Base-by-base conservation (phyloP, 352 stramenopile genomes). In the Phytophthora europaea region DNA sequence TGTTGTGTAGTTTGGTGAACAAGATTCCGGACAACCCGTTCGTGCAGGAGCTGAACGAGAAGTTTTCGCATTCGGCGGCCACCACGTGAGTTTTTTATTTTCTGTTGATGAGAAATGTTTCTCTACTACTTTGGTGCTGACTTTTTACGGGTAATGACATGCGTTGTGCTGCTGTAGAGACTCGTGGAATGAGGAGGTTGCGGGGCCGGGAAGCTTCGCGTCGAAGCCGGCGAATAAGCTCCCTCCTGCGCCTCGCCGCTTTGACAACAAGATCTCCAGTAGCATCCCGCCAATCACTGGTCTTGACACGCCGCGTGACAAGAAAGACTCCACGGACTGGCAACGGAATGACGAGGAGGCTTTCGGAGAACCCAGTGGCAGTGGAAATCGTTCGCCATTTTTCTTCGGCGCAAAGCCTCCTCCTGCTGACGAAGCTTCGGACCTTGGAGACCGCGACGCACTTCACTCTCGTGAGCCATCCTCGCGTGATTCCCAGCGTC, bases 41-140 rank as follows among this genome's bases (percentile, higher is more conserved):
- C 34, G 83, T 90, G 23, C 28, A 88, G 33, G 80, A 90, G 40
- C 57, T 94, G 26, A 78, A 83, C 53, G 69, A 91, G 38, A 82
- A 81, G 28, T 82, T 94, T 52, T 73, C 75, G 34, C 70, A 87
- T 33, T 78, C 83, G 15, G 63, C 73, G 9, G 62, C 72, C 20
- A 57, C 76, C 45, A 88, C 76, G 87, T 94, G 75, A 66, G 80
- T 80, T 38, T 43, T 43, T 43, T 10, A 43, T 48, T n/a, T 18
- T 20, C 13, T 48, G 40, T 13, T 50, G 43, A 50, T 10, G 12
- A 31, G 43, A 22, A 22, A 20, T 22, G 15, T 50, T 50, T 50
- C 5, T 1, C 43, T 40, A 40, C 0, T 5, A 40, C 3, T 31
- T 50, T 12, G 18, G 43, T 50, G 16, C 13, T 50, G 43, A 50